Evolutionary conservation across 345 rosid genomes (phyloP).

Genomic region (Schrenkiella parvula): DNA sequence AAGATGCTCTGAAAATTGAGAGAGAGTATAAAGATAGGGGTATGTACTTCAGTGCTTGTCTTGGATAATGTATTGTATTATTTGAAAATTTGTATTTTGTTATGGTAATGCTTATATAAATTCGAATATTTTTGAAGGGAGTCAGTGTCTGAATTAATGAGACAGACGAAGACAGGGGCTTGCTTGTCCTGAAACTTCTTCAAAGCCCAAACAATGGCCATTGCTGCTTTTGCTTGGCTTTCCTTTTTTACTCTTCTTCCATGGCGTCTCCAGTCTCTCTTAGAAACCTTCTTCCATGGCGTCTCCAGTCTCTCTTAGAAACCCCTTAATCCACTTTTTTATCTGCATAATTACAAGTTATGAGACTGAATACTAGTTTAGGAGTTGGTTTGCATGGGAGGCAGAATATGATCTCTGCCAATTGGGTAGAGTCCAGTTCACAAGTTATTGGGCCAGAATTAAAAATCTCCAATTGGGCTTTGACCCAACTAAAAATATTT

Average conservation of each 20-base stretch:
- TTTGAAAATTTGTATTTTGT: neutral
- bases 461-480: no score
- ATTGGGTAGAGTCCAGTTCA: no score
- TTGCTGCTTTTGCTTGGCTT: neutral
- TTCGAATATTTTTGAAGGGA: neutral
- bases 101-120: no score
- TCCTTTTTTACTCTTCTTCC: neutral
- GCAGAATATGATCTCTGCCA: no score
- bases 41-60: neutral
- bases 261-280: constrained; percentile 5
- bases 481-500: no score
- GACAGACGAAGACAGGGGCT: neutral
- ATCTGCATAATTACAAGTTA: no score
- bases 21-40: neutral
- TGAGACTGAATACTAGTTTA: no score
- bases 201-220: neutral
- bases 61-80: neutral
- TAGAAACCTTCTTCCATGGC: no score
- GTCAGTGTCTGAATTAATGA: neutral
- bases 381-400: no score
- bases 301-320: no score
- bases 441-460: no score
- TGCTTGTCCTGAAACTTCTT: constrained; percentile 5
- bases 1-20: neutral
- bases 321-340: no score